Evolutionary conservation across 352 stramenopile species (phyloP).

Genomic region (Phytopythium cucurbitacearum): DNA sequence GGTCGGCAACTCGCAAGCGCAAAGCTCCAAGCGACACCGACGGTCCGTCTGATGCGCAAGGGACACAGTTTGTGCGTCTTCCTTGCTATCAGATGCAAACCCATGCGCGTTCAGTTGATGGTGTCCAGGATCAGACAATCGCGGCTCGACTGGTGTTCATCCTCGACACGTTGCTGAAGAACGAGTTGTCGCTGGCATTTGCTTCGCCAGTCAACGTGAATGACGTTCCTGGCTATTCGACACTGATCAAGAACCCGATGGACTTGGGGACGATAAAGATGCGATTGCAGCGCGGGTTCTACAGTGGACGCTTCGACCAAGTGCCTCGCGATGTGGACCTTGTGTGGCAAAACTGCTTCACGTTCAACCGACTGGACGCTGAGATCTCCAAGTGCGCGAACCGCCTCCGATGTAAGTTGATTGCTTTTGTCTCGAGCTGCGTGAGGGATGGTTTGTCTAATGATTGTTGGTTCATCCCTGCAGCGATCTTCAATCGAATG

Average conservation of each 20-base stretch:
- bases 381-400: constrained; percentile 81
- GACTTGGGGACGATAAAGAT: constrained; percentile 89
- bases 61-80: constrained; percentile 41
- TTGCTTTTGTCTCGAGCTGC: neutral
- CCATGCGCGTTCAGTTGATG: constrained; percentile 18
- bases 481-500: constrained; percentile 76
- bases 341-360: constrained; percentile 85
- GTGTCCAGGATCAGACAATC: constrained; percentile 44
- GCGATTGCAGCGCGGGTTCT: constrained; percentile 62
- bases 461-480: constrained; percentile 7
- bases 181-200: constrained; percentile 67
- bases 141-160: constrained; percentile 55
- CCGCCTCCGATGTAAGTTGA: constrained; percentile 66
- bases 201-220: constrained; percentile 58
- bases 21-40: constrained; percentile 15
- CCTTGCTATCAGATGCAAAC: constrained; percentile 54
- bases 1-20: constrained; percentile 36
- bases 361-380: constrained; percentile 73
- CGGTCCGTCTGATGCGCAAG: neutral
- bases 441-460: constrained; percentile 3
- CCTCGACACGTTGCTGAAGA: constrained; percentile 52
- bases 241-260: constrained; percentile 83
- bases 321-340: constrained; percentile 65
- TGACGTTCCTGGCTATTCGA: constrained; percentile 63
- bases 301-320: constrained; percentile 51